Percentiles rank a stretch among this genome's conserved stretches.
Conservation (phyloP, 805 yeast species). For the Jamesozyma gamospora region DNA sequence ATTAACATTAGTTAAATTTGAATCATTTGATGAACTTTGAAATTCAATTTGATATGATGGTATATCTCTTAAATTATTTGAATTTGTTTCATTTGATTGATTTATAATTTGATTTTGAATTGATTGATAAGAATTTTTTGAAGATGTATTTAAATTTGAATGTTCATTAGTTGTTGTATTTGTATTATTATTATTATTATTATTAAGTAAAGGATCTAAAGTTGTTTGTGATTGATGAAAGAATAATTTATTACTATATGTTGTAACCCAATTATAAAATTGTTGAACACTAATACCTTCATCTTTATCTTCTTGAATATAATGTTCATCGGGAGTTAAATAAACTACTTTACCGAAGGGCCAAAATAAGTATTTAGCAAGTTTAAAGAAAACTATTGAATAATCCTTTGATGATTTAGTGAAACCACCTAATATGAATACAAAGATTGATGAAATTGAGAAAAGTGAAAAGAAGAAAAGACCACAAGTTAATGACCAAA, state of each 20-base stretch:
- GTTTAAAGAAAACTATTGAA: conserved; percentile 45
- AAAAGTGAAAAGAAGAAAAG: conserved; percentile 41
- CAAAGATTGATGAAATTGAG: conserved; percentile 34
- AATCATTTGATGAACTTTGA: neutral
- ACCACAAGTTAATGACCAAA: conserved; percentile 75
- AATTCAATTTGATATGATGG: neutral
- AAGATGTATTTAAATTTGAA: neutral
- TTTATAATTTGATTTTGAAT: conserved; percentile 22
- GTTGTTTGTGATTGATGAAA: conserved; percentile 35
- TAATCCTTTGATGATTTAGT: conserved; percentile 48
- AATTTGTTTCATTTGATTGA: neutral
- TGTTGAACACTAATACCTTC: conserved; percentile 81
- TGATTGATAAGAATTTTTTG: conserved; percentile 19
- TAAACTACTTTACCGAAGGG: conserved; percentile 91
- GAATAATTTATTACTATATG: conserved; percentile 67
- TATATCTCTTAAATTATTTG: neutral
- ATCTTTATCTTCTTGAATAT: conserved; percentile 75
- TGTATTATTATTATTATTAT: conserved; percentile 5
- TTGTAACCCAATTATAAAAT: conserved; percentile 78
- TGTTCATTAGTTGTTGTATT: conserved; percentile 1
- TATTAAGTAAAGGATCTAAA: neutral
- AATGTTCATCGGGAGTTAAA: conserved; percentile 66
- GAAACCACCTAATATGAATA: conserved; percentile 35
- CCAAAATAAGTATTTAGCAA: conserved; percentile 62
- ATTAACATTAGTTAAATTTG: neutral